Base-by-base conservation (phyloP, 192 early-diverging fungal genomes). In the Coemansia sp. region DNA sequence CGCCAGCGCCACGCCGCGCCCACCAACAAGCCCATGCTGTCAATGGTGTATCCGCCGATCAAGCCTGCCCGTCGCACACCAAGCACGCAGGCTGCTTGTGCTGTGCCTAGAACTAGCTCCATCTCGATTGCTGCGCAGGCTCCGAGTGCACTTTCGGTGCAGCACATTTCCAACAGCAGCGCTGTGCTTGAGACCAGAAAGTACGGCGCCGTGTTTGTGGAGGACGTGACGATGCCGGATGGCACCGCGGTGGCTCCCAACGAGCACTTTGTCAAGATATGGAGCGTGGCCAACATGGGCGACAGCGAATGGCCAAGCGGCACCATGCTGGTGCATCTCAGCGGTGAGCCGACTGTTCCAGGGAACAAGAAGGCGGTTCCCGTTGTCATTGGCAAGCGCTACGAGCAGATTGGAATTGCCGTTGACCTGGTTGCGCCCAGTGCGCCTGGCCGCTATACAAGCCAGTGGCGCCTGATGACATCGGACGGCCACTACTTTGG, bases 181-280 rank as follows among this genome's bases (percentile, higher is more conserved):
- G 30, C 32, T 5, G 54, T 68, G 6, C 35, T 52, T 21, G 51
- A 73, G 63, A 65, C 76, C 16, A 51, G 43, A 31, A 64, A 55
- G 43, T 69, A 72, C 47, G 66, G 38, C 33, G 70, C 87, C 2
- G 12, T 51, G 2, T 88, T 88, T 70, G 78, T 90, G 49, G 84
- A 86, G 35, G 86, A 90, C 33, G 73, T 88, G 55, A 90, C 84
- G 40, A 68, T 90, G 42, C 82, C 83, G 18, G 87, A 90, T 46
- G 82, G 84, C 29, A 85, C 87, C 10, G 57, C 59, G 1, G 71
- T 88, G 10, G 69, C 60, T 12, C 74, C 85, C 8, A 76, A 73
- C 29, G 78, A 82, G 24, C 73, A 62, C 47, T 87, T 90, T 62
- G 64, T 84, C 24, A 90, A 90, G 81, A 88, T 87, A 22, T 90